Evolutionary conservation across 345 rosid species (phyloP).

Genomic region (Ceriops zippeliana): DNA sequence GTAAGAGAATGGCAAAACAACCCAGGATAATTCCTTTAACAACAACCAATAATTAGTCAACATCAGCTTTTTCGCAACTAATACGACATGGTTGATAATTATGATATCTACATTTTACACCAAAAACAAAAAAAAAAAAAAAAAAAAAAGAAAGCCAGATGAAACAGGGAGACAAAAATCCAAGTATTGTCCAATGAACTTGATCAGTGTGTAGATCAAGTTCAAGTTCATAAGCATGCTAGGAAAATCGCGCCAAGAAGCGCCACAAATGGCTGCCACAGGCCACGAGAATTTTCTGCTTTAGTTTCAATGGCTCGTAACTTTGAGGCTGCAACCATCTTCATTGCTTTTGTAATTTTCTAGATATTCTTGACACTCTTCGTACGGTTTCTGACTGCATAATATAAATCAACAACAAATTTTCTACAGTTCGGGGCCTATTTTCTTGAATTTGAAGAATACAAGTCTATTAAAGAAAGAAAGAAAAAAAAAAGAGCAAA

Average conservation of each 20-base stretch:
- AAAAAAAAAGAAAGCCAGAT: background rate
- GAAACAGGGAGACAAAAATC: background rate
- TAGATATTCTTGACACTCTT: constrained; percentile 97
- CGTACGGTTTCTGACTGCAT: constrained; percentile 91
- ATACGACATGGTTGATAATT: too few relatives aligned
- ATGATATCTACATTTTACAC: too few relatives aligned
- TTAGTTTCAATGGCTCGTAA: constrained; percentile 70
- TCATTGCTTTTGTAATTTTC: constrained; percentile 98
- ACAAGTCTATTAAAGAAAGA: background rate
- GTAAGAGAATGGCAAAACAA: background rate
- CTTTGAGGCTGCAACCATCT: constrained; percentile 99
- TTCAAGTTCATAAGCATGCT: constrained; percentile 33
- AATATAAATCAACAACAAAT: constrained; percentile 14
- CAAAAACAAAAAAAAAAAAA: too few relatives aligned
- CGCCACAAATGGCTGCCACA: constrained; percentile 90
- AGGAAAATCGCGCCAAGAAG: constrained; percentile 69
- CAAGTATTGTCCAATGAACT: background rate
- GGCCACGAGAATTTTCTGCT: constrained; percentile 96
- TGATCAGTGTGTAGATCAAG: background rate
- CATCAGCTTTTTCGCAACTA: too few relatives aligned
- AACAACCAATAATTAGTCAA: background rate
- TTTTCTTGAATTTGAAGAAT: constrained; percentile 1
- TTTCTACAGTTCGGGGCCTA: background rate
- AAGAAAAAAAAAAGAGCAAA: background rate
- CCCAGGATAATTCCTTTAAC: background rate